These are phyloP conservation scores for Hemisphaericaspora nanyangensis DNA, from an alignment of 805 yeast genomes.

Conservation along the genomic window DNA sequence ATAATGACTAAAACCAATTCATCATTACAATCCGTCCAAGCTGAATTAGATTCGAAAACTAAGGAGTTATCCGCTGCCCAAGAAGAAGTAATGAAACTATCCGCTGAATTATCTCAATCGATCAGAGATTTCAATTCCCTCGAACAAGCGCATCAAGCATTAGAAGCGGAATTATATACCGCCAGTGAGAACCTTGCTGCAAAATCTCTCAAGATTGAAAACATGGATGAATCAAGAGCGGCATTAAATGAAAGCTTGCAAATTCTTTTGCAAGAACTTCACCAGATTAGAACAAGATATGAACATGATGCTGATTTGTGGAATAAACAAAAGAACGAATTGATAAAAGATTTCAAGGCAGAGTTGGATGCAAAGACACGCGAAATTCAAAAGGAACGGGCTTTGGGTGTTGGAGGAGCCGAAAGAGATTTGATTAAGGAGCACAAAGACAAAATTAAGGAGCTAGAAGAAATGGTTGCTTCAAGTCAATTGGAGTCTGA, in stretches of 20 bases:
- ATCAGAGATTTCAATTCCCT: neutral
- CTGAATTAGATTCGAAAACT: neutral
- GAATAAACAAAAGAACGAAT: constrained; percentile 1
- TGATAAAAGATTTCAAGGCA: neutral
- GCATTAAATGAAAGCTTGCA: neutral
- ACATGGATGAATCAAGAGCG: constrained; percentile 7
- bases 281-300: neutral
- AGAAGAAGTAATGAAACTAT: neutral
- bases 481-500: constrained; percentile 5
- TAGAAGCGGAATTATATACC: neutral
- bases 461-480: constrained; percentile 34
- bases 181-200: neutral
- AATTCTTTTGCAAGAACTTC: neutral
- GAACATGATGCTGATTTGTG: neutral
- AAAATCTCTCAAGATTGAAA: constrained; percentile 3
- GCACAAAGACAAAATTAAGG: constrained; percentile 43
- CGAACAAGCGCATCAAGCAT: neutral
- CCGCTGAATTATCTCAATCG: neutral
- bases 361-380: constrained; percentile 32
- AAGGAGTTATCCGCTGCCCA: neutral
- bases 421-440: constrained; percentile 47
- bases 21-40: neutral
- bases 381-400: constrained; percentile 51
- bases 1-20: neutral
- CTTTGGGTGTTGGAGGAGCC: constrained; percentile 44